Evolutionary conservation across 2,329 filamentous ascomycete species (phyloP).

Genomic region (Claviceps digitariae): DNA sequence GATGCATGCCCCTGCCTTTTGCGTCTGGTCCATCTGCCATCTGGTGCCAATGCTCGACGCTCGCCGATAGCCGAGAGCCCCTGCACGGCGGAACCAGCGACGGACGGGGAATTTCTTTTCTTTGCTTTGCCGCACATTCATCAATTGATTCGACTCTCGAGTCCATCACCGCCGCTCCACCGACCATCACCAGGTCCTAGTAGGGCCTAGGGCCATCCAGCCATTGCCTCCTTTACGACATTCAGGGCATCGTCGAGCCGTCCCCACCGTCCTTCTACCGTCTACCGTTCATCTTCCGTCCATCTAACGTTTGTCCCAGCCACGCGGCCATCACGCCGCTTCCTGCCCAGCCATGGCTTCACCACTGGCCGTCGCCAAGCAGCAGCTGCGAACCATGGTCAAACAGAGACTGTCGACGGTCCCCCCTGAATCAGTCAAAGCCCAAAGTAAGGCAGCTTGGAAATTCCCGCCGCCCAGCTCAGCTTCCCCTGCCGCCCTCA

Average conservation of each 20-base stretch:
- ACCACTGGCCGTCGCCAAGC: slow-evolving; percentile 44
- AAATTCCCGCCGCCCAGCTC: neutral
- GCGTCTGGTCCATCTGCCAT: too few species aligned
- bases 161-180: too few species aligned
- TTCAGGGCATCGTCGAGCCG: too few species aligned
- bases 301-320: neutral
- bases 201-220: too few species aligned
- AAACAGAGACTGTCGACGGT: slow-evolving; percentile 51
- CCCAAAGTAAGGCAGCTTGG: slow-evolving; percentile 50
- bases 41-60: neutral
- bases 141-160: neutral
- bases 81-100: neutral
- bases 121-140: too few species aligned
- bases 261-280: neutral
- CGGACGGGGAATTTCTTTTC: neutral
- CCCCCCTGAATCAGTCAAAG: slow-evolving; percentile 43
- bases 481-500: neutral
- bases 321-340: neutral
- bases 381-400: slow-evolving; percentile 58
- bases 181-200: too few species aligned
- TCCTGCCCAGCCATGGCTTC: slow-evolving; percentile 3
- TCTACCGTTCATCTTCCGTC: neutral
- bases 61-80: neutral
- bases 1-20: too few species aligned
- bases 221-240: too few species aligned